A percentile compares a stretch with the other conserved stretches of the same genome.
Conservation (phyloP, 164 flowering plant species). For the Saururus chinensis region DNA sequence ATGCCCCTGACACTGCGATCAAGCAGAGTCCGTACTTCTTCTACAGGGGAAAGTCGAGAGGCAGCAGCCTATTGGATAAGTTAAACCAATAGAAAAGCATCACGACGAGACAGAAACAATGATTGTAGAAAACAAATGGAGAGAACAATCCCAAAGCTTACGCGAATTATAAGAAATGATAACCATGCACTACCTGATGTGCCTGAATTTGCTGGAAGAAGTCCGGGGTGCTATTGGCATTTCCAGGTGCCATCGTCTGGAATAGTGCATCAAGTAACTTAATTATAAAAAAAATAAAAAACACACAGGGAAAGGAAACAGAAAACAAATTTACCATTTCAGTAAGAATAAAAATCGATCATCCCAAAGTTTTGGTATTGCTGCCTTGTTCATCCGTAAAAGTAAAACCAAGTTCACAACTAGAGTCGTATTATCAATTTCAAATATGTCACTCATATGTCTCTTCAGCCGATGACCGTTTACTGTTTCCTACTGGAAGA, state of each 20-base stretch:
- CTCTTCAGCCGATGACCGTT: too few relatives aligned
- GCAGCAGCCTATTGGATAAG: constrained; percentile 41
- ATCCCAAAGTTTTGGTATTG: background rate
- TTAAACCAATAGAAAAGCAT: too few relatives aligned
- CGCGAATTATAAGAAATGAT: background rate
- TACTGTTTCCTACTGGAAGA: too few relatives aligned
- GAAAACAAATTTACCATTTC: background rate
- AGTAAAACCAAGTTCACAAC: background rate
- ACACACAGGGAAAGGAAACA: background rate
- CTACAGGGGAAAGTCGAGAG: constrained; percentile 62
- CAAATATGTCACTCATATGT: too few relatives aligned
- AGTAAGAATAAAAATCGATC: background rate
- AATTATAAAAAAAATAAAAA: background rate
- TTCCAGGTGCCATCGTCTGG: constrained; percentile 27
- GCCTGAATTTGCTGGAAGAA: constrained; percentile 40
- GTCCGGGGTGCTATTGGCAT: constrained; percentile 14
- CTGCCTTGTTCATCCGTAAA: background rate
- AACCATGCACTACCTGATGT: constrained; percentile 40
- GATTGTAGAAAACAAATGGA: background rate
- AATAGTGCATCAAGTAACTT: background rate
- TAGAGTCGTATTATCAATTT: too few relatives aligned
- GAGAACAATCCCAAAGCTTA: background rate
- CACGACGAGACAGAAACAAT: background rate
- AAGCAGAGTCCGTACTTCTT: constrained; percentile 60
- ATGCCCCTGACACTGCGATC: constrained; percentile 46